Conservation (phyloP, 768 basidiomycete genomes). For the Boletus rubescentipes region DNA sequence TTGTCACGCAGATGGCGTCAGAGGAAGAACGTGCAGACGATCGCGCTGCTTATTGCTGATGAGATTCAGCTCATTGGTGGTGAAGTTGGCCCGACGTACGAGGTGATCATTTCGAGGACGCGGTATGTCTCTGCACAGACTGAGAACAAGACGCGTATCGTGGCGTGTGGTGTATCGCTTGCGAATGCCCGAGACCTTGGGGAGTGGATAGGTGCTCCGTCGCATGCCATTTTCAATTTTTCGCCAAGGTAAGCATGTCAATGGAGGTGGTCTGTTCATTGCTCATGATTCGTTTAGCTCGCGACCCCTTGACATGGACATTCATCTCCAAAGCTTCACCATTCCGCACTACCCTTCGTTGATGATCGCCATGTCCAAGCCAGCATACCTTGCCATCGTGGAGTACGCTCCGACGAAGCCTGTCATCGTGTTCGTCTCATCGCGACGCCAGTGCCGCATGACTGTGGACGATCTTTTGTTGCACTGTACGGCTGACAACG, state of each 20-base stretch:
- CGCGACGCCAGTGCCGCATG: slow-evolving; percentile 88
- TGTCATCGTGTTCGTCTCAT: slow-evolving; percentile 90
- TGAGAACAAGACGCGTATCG: slow-evolving; percentile 88
- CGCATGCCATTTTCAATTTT: slow-evolving; percentile 97
- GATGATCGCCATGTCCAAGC: slow-evolving; percentile 99
- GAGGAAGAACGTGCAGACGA: slow-evolving; percentile 92
- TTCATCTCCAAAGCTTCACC: slow-evolving; percentile 93
- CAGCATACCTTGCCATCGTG: slow-evolving; percentile 88
- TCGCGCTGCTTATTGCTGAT: slow-evolving; percentile 91
- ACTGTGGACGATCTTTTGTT: slow-evolving; percentile 90
- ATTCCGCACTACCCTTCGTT: slow-evolving; percentile 98
- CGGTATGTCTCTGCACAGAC: slow-evolving; percentile 95
- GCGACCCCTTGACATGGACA: slow-evolving; percentile 96
- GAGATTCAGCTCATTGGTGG: slow-evolving; percentile 95
- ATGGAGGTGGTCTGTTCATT: not conserved
- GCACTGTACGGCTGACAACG: slow-evolving; percentile 86
- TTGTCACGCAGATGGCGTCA: slow-evolving; percentile 95
- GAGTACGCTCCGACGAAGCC: slow-evolving; percentile 87
- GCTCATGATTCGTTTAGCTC: slow-evolving; percentile 50
- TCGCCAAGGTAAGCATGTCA: slow-evolving; percentile 66
- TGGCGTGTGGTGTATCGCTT: slow-evolving; percentile 92
- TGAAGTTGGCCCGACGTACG: slow-evolving; percentile 94
- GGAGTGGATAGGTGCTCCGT: slow-evolving; percentile 95
- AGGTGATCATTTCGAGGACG: slow-evolving; percentile 94
- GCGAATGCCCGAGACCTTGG: slow-evolving; percentile 95